phyloP scores from a whole-genome alignment of 305 asterid genomes.

The Fraxinus sp. region DNA sequence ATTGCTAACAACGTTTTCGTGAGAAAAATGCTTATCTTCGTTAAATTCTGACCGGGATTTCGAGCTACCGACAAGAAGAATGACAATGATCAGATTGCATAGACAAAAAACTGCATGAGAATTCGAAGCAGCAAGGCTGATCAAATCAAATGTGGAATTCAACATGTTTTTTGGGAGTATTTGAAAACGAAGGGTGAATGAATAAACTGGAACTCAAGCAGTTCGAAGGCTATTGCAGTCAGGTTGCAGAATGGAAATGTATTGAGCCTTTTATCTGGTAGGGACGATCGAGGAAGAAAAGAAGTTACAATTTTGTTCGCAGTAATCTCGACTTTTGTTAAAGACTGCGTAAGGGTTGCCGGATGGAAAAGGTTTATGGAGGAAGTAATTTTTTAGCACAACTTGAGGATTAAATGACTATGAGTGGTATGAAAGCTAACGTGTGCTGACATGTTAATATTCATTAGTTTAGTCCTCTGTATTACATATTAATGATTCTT shows the following conservation, averaged over 20 bases:
- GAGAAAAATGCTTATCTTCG: conserved; percentile 4
- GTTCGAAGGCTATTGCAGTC: background rate
- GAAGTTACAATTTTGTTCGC: background rate
- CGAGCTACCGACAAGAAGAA: conserved; percentile 49
- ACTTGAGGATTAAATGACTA: conserved; percentile 2
- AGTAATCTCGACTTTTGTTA: background rate
- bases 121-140: conserved; percentile 51
- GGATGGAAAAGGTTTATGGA: conserved; percentile 26
- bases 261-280: conserved; percentile 14
- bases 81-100: conserved; percentile 60
- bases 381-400: conserved; percentile 35
- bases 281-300: background rate
- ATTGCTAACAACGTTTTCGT: background rate
- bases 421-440: conserved; percentile 38
- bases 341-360: conserved; percentile 15
- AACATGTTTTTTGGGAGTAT: conserved; percentile 30
- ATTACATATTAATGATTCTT: background rate
- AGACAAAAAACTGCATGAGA: conserved; percentile 58
- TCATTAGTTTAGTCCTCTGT: background rate
- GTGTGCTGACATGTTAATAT: conserved; percentile 21
- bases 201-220: background rate
- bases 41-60: conserved; percentile 23
- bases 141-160: conserved; percentile 44
- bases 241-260: conserved; percentile 8
- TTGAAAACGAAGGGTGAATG: background rate